Evolutionary conservation across 1,284 basidiomycete species (phyloP).

Genomic region (Austroboletus niveus): DNA sequence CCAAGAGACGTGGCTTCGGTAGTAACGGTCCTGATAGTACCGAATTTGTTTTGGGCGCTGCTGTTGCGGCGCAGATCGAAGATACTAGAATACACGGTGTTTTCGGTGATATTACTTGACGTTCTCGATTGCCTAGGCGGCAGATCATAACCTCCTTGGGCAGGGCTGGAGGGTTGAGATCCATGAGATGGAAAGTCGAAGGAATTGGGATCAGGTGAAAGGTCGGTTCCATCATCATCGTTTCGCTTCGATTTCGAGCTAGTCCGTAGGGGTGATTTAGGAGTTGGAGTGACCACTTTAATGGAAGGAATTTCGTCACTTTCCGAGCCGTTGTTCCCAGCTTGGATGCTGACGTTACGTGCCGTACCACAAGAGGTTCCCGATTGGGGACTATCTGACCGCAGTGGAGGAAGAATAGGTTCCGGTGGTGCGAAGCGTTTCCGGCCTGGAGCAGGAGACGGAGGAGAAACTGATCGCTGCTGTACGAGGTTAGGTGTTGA

Average conservation of each 20-base stretch:
- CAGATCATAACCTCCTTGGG: slow-evolving; percentile 38
- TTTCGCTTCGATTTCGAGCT: slow-evolving; percentile 31
- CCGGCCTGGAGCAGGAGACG: slow-evolving; percentile 32
- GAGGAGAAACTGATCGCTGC: slow-evolving; percentile 28
- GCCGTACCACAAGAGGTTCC: slow-evolving; percentile 33
- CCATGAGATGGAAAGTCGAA: slow-evolving; percentile 31
- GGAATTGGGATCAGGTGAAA: slow-evolving; percentile 26
- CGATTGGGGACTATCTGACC: slow-evolving; percentile 51
- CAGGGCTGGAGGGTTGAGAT: slow-evolving; percentile 21
- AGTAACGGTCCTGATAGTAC: slow-evolving; percentile 74
- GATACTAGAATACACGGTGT: slow-evolving; percentile 62
- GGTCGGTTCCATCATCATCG: slow-evolving; percentile 28
- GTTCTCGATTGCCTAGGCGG: slow-evolving; percentile 46
- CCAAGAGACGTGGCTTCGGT: slow-evolving; percentile 70
- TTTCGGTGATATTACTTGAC: slow-evolving; percentile 53
- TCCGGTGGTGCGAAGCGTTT: slow-evolving; percentile 56
- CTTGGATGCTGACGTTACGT: slow-evolving; percentile 20
- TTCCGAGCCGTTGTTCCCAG: slow-evolving; percentile 23
- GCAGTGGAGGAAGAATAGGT: slow-evolving; percentile 48
- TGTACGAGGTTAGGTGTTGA: slow-evolving; percentile 60
- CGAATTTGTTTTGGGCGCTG: slow-evolving; percentile 57
- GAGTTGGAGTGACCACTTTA: slow-evolving; percentile 39
- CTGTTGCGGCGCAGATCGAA: slow-evolving; percentile 50
- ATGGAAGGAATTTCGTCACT: slow-evolving; percentile 39
- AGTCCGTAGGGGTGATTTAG: slow-evolving; percentile 53